Evolutionary conservation across 1,139 yeast genomes (phyloP).

Genomic region (Kodamaea alishanica): DNA sequence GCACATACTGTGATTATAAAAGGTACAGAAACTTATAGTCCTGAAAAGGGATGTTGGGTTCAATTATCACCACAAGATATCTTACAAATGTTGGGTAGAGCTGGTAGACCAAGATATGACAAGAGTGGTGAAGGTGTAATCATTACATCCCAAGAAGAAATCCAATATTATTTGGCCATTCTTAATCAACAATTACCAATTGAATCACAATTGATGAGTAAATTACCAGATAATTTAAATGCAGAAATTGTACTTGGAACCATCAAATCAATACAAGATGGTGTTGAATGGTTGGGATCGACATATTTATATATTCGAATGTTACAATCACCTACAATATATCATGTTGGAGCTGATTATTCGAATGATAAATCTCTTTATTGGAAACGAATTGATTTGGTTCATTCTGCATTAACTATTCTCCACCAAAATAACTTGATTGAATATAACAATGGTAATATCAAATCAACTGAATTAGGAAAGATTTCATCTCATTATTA

Average conservation of each 20-base stretch:
- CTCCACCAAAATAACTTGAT: constrained; percentile 56
- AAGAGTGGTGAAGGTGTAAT: constrained; percentile 91
- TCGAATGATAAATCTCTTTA: constrained; percentile 46
- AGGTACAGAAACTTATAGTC: constrained; percentile 92
- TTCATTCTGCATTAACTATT: constrained; percentile 68
- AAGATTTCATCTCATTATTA: constrained; percentile 84
- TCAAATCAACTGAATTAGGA: constrained; percentile 70
- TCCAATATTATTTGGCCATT: constrained; percentile 84
- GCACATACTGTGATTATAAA: constrained; percentile 95
- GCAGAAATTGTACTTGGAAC: constrained; percentile 85
- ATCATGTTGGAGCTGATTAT: constrained; percentile 71
- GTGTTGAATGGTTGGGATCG: constrained; percentile 72
- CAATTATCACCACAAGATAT: constrained; percentile 92
- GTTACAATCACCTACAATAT: constrained; percentile 67
- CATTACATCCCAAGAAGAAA: constrained; percentile 80
- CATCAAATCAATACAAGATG: constrained; percentile 59
- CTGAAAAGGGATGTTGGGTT: constrained; percentile 84
- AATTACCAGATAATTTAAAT: constrained; percentile 69
- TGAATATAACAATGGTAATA: constrained; percentile 54
- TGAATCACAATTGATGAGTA: constrained; percentile 78
- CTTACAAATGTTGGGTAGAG: constrained; percentile 93
- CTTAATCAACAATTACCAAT: constrained; percentile 89
- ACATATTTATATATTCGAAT: constrained; percentile 81
- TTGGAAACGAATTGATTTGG: constrained; percentile 60
- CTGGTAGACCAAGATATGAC: constrained; percentile 95